Percentiles rank a stretch among this genome's conserved stretches.
Evolutionary conservation across 2,329 filamentous ascomycete species (phyloP).

Genomic region (Verticillium klebahnii): DNA sequence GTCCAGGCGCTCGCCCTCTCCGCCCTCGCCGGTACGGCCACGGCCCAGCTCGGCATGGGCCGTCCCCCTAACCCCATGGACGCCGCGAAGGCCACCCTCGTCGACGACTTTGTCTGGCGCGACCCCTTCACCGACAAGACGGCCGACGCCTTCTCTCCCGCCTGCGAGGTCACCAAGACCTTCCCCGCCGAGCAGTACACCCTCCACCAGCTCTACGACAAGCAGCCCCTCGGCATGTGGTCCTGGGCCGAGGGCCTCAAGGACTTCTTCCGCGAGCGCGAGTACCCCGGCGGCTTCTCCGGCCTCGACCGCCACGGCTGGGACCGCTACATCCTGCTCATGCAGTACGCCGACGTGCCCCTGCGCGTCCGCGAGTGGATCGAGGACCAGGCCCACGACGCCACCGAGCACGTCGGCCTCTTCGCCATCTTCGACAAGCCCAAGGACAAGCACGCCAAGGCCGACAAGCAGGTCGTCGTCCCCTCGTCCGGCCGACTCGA

Average conservation of each 20-base stretch:
- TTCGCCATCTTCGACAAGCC: slow-evolving; percentile 37
- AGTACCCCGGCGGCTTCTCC: slow-evolving; percentile 48
- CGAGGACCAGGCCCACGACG: slow-evolving; percentile 32
- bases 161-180: slow-evolving; percentile 27
- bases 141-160: slow-evolving; percentile 22
- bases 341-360: slow-evolving; percentile 40
- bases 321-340: slow-evolving; percentile 41
- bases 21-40: slow-evolving; percentile 8
- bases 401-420: slow-evolving; percentile 29
- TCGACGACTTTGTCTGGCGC: slow-evolving; percentile 34
- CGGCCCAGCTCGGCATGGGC: slow-evolving; percentile 21
- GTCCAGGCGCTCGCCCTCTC: background rate
- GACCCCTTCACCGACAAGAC: slow-evolving; percentile 29
- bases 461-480: slow-evolving; percentile 28
- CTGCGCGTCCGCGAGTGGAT: slow-evolving; percentile 42
- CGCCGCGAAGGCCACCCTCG: slow-evolving; percentile 26
- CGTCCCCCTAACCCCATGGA: slow-evolving; percentile 16
- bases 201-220: slow-evolving; percentile 35
- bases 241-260: slow-evolving; percentile 35
- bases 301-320: slow-evolving; percentile 47
- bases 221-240: slow-evolving; percentile 31
- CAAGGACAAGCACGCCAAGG: slow-evolving; percentile 29
- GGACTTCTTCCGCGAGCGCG: slow-evolving; percentile 30
- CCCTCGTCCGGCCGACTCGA: slow-evolving; percentile 17
- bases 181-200: slow-evolving; percentile 36